These are phyloP conservation scores for Leccinum cinnamomeum DNA, from an alignment of 1,284 basidiomycete species.

Conservation along the genomic window DNA sequence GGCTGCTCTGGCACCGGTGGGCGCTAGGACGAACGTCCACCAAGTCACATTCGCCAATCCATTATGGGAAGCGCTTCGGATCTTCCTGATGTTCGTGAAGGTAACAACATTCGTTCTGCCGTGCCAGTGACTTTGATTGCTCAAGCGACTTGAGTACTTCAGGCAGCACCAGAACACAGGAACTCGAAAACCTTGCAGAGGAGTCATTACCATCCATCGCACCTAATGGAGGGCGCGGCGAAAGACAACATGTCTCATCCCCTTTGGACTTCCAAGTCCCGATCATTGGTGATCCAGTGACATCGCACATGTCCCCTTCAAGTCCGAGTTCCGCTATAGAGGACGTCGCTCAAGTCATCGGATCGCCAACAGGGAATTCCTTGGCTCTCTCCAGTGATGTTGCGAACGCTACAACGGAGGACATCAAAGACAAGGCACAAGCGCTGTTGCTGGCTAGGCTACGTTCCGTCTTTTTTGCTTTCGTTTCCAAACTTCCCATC, in stretches of 20 bases:
- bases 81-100: not conserved
- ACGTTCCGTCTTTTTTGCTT: conserved; percentile 11
- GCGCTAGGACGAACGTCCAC: conserved; percentile 6
- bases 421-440: conserved; percentile 10
- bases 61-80: not conserved
- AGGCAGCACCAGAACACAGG: not conserved
- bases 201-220: conserved; percentile 1
- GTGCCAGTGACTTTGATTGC: not conserved
- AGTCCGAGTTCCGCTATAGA: not conserved
- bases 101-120: not conserved
- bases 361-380: not conserved
- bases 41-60: conserved; percentile 1
- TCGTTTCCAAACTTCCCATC: conserved; percentile 20
- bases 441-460: conserved; percentile 12
- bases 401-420: not conserved
- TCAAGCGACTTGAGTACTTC: not conserved
- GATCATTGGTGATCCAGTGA: not conserved
- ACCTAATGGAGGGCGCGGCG: conserved; percentile 2
- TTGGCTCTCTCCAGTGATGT: not conserved
- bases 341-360: conserved; percentile 5
- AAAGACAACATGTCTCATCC: not conserved
- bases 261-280: conserved; percentile 3
- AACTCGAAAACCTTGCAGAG: conserved; percentile 2
- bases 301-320: not conserved
- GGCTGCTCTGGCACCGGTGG: not conserved